These are phyloP conservation scores for Acanthochlamys bracteata DNA, from an alignment of 106 monocot species.

Conservation along the genomic window DNA sequence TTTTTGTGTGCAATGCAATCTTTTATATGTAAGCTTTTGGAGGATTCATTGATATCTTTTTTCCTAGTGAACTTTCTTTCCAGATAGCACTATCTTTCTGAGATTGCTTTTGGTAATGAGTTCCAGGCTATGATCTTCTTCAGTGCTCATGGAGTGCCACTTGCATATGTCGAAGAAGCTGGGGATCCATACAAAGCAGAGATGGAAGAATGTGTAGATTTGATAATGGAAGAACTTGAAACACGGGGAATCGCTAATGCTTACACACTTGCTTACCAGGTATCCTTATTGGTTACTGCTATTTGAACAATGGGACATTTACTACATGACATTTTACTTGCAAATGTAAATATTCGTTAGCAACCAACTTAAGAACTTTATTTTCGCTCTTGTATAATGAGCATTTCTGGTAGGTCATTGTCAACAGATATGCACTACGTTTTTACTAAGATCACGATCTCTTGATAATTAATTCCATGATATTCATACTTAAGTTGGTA, in stretches of 20 bases:
- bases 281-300: constrained; percentile 5
- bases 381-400: no score
- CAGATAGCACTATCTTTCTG: background rate
- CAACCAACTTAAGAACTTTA: no score
- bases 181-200: constrained; percentile 98
- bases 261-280: constrained; percentile 98
- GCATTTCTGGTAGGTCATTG: no score
- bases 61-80: background rate
- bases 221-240: constrained; percentile 96
- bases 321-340: no score
- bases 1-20: no score
- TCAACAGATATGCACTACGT: no score
- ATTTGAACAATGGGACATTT: no score
- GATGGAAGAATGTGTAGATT: constrained; percentile 92
- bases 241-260: constrained; percentile 61
- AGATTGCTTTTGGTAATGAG: constrained; percentile 3
- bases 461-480: no score
- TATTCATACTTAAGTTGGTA: background rate
- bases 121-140: constrained; percentile 90
- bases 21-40: no score
- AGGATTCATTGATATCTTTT: background rate
- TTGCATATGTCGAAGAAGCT: constrained; percentile 95
- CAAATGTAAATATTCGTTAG: no score
- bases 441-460: no score
- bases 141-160: constrained; percentile 97